Percentiles rank a stretch among this genome's conserved stretches.
phyloP scores from a whole-genome alignment of 306 rosid species.

The Inga leiocalycina region DNA sequence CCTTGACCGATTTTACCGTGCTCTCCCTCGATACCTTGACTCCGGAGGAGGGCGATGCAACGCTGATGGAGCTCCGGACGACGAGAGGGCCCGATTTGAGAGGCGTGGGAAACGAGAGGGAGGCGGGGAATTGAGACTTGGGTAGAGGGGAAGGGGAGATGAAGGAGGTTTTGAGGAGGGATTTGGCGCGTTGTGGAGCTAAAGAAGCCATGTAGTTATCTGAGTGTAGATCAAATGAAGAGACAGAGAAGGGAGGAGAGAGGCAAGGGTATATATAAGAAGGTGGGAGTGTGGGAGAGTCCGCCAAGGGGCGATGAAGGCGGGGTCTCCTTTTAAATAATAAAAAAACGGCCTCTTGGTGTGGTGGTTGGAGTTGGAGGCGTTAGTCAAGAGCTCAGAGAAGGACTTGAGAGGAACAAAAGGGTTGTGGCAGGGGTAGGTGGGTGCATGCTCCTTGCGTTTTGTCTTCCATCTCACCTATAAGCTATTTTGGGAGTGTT shows the following conservation, averaged over 20 bases:
- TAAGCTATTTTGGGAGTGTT: too few species aligned
- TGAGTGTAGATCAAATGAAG: background rate
- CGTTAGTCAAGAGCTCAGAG: background rate
- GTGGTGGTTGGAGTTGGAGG: constrained; percentile 8
- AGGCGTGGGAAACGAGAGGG: constrained; percentile 25
- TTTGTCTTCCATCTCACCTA: background rate
- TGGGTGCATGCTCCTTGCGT: background rate
- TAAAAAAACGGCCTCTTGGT: background rate
- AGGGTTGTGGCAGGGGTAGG: background rate
- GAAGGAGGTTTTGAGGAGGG: constrained; percentile 50
- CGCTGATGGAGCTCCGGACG: constrained; percentile 57
- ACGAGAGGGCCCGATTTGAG: constrained; percentile 27
- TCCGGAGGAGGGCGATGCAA: constrained; percentile 41
- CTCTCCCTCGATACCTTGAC: constrained; percentile 43
- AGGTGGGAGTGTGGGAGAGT: constrained; percentile 55
- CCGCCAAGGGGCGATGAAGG: constrained; percentile 77
- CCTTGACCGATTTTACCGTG: constrained; percentile 73
- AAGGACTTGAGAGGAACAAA: background rate
- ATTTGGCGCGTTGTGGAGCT: constrained; percentile 50
- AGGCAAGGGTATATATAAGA: constrained; percentile 16
- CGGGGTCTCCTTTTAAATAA: constrained; percentile 2
- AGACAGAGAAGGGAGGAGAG: background rate
- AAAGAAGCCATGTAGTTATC: constrained; percentile 59
- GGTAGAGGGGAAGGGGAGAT: constrained; percentile 36
- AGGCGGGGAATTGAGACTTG: constrained; percentile 30